Evolutionary conservation across 805 yeast species (phyloP), one percentile per base, ranked within the genome.

Genomic region (Starmerella geochares): DNA sequence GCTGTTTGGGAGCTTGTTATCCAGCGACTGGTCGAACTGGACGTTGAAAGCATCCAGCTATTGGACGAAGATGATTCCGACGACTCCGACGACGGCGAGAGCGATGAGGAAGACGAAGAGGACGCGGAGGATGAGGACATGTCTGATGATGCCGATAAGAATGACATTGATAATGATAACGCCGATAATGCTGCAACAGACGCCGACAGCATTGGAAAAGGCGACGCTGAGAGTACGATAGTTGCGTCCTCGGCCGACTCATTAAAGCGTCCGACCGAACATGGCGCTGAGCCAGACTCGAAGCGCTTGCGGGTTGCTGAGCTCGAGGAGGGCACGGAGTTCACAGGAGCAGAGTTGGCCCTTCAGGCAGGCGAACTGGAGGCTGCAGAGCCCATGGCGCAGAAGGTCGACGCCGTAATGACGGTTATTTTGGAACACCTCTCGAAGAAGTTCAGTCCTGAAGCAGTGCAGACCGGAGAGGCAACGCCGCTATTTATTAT

Each of bases 21-120:
- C 35, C 95, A 90, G 64, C 77, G 80, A 54, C 75, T 84, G 49
- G 86, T 92, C 52, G 83, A 85, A 56, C 71, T 92, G 42, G 98
- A 90, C 66, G 96, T 88, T 4, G 97, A 87, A 65, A 38, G 43
- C 39, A 23, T 35, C 14, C 32, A 33, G 19, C 8, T 17, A 11
- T 11, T 11, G 14, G 69, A 62, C 11, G 45, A 20, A 60, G 62
- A 58, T 13, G 67, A 61, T 10, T 62, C 54, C 16, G 61, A 53
- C n/a, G 72, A 68, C 13, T 17, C 56, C n/a, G 67, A 61, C n/a
- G 65, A 60, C 31, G 67, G 62, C 14, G 63, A 59, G 3, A 69
- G 60, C 21, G 46, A 21, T 4, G 65, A 55, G 13, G 63, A 59
- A 3, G 69, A 60, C 23, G 46, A 20, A 7, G 14, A 35, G 5